A percentile compares a stretch with the other conserved stretches of the same genome.
Evolutionary conservation across 2,329 filamentous ascomycete species (phyloP).

Genomic region (Epichloe bromicola): DNA sequence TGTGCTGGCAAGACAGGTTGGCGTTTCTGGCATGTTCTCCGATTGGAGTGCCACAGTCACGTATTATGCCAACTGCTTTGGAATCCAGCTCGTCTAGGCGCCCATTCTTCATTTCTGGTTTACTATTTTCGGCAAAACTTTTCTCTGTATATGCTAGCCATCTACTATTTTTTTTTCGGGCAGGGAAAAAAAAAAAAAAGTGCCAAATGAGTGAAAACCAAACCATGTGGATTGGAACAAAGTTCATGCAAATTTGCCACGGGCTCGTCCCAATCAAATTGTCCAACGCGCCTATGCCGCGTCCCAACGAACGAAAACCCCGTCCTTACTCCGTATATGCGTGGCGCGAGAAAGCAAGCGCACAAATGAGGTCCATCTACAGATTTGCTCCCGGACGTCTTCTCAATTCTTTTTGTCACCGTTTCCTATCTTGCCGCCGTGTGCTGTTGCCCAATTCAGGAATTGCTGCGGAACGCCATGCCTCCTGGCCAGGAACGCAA

Average conservation of each 20-base stretch:
- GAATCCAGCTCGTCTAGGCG: constrained; percentile 5
- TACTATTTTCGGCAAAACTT: too few species aligned
- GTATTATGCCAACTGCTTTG: constrained; percentile 61
- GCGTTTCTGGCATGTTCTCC: constrained; percentile 48
- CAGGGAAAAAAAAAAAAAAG: background rate
- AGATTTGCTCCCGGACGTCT: constrained; percentile 5
- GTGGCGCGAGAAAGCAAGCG: background rate
- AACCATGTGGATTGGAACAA: background rate
- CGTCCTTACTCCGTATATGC: too few species aligned
- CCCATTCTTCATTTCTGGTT: background rate
- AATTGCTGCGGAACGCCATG: too few species aligned
- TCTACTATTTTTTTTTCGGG: background rate
- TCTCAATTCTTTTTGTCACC: too few species aligned
- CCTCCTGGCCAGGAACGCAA: too few species aligned
- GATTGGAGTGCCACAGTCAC: constrained; percentile 59
- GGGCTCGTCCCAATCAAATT: too few species aligned
- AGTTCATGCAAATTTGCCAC: too few species aligned
- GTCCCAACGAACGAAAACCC: background rate
- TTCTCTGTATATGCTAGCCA: too few species aligned
- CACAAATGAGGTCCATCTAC: background rate
- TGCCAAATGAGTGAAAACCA: background rate
- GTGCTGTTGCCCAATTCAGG: too few species aligned
- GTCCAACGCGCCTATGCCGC: background rate
- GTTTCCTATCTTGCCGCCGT: too few species aligned
- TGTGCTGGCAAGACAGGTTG: constrained; percentile 47